These are phyloP conservation scores for Brachypodium distachyon DNA, from an alignment of 202 grass and related monocot species.

Conservation along the genomic window DNA sequence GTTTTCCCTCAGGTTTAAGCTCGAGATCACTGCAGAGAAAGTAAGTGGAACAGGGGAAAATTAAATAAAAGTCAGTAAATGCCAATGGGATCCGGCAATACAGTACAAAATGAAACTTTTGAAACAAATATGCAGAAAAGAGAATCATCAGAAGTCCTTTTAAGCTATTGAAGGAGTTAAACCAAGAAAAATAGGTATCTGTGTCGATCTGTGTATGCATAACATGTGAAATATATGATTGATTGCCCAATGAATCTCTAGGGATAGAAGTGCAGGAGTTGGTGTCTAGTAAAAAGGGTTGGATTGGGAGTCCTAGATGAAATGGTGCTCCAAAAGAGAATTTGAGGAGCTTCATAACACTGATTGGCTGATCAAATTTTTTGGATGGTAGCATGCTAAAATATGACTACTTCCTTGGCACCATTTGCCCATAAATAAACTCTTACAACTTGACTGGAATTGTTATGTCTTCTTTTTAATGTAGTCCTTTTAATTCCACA, in stretches of 20 bases:
- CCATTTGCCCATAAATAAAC: not conserved
- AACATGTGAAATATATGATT: not conserved
- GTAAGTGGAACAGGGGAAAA: not conserved
- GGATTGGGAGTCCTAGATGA: not conserved
- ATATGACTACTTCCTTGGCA: not conserved
- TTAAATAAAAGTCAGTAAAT: not conserved
- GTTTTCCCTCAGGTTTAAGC: constrained; percentile 83
- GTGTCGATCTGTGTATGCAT: not conserved
- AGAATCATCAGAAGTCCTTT: not conserved
- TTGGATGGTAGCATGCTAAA: not conserved
- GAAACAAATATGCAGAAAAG: not conserved
- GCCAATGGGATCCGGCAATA: not conserved
- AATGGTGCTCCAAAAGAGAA: not conserved
- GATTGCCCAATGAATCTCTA: not conserved
- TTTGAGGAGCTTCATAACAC: not conserved
- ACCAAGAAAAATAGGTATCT: not conserved
- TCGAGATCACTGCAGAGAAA: constrained; percentile 59
- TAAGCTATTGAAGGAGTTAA: not conserved
- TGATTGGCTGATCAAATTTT: not conserved
- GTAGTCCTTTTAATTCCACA: not conserved
- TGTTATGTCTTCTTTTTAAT: not conserved
- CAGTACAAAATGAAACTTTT: not conserved
- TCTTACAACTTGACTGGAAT: not conserved
- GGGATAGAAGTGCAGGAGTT: not conserved
- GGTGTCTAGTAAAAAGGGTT: not conserved